phyloP scores from a whole-genome alignment of 2,329 filamentous ascomycete genomes.

The Penicillium sp. region DNA sequence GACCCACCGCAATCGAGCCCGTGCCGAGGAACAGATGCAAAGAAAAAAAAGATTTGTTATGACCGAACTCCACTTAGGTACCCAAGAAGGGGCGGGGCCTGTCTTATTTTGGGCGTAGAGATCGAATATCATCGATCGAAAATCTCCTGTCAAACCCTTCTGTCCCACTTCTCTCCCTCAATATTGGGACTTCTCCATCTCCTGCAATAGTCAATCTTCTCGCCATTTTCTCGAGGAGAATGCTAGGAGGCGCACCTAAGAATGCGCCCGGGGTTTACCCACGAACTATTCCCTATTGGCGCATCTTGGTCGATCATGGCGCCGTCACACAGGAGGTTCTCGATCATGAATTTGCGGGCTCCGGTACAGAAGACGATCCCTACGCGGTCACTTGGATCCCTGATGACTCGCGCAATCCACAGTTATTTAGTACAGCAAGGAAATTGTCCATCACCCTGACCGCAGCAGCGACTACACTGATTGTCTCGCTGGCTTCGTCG shows the following conservation, averaged over 20 bases:
- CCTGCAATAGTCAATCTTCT: neutral
- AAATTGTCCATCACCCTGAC: conserved; percentile 8
- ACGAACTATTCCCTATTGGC: conserved; percentile 1
- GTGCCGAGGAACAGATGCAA: conserved; percentile 1
- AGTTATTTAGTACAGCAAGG: conserved; percentile 3
- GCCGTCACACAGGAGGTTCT: conserved; percentile 9
- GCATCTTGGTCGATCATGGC: conserved; percentile 3
- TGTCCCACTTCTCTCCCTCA: neutral
- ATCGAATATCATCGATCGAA: neutral
- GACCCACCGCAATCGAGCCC: neutral
- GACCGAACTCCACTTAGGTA: neutral
- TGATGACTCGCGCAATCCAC: conserved; percentile 6
- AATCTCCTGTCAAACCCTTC: neutral
- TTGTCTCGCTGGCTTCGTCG: conserved; percentile 10
- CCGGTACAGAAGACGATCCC: conserved; percentile 8
- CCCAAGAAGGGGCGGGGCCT: neutral
- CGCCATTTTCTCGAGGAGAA: neutral
- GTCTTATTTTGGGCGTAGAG: neutral
- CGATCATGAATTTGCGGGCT: conserved; percentile 5
- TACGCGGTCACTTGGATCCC: conserved; percentile 11
- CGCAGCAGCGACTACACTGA: neutral
- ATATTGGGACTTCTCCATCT: neutral
- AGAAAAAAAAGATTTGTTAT: conserved; percentile 3
- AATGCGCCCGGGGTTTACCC: neutral
- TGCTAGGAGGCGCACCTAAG: neutral